Percentiles rank a stretch among this genome's conserved stretches.
These are phyloP conservation scores for Parathielavia appendiculata DNA, from an alignment of 495 filamentous ascomycete genomes.

Conservation along the genomic window DNA sequence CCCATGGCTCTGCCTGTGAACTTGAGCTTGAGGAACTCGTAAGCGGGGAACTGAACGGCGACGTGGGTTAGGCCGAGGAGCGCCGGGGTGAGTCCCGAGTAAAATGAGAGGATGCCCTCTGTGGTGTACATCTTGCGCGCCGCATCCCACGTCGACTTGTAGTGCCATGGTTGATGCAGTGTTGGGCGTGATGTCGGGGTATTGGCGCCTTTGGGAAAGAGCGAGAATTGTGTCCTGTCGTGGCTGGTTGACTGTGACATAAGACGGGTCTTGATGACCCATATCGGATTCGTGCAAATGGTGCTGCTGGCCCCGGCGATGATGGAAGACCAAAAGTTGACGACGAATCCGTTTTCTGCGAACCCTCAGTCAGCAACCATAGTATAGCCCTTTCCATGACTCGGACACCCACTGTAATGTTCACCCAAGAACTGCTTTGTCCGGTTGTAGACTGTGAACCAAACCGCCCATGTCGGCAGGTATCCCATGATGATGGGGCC, in stretches of 20 bases:
- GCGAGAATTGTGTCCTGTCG: conserved; percentile 35
- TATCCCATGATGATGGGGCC: conserved; percentile 94
- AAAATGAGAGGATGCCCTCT: conserved; percentile 87
- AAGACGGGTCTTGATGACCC: conserved; percentile 97
- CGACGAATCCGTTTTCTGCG: conserved; percentile 39
- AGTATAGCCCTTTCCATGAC: background rate
- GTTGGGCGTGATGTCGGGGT: conserved; percentile 47
- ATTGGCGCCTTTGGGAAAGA: conserved; percentile 41
- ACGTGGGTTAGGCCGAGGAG: conserved; percentile 91
- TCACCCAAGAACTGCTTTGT: conserved; percentile 67
- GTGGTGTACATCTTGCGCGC: conserved; percentile 89
- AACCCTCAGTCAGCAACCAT: conserved; percentile 6
- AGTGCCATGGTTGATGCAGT: conserved; percentile 75
- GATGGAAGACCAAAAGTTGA: conserved; percentile 71
- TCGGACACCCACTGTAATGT: conserved; percentile 53
- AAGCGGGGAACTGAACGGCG: conserved; percentile 94
- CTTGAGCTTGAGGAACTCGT: conserved; percentile 85
- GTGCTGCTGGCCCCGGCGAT: conserved; percentile 89
- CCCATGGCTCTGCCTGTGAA: conserved; percentile 88
- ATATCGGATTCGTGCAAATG: conserved; percentile 96
- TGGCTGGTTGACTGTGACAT: conserved; percentile 71
- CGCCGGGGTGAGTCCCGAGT: conserved; percentile 89
- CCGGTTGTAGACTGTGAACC: conserved; percentile 90
- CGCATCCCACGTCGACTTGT: conserved; percentile 78
- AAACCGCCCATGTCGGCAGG: conserved; percentile 96